Conservation (phyloP, 1,284 basidiomycete genomes). For the Ustilago esculenta region DNA sequence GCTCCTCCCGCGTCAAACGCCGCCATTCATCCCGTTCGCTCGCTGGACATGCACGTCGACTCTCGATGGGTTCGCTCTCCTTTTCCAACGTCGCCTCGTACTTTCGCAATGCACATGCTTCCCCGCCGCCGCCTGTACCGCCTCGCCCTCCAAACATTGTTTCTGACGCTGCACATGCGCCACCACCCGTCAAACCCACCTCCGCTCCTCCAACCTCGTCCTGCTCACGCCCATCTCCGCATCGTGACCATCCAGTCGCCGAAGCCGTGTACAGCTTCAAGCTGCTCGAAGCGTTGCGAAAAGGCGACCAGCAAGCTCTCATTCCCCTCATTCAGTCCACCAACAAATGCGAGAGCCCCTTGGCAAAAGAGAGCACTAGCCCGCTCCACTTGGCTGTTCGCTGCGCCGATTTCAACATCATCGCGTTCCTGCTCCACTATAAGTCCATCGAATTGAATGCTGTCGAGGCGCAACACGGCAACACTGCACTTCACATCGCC, state of each 20-base stretch:
- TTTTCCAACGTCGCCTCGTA: too few relatives aligned
- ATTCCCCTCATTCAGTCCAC: slow-evolving; percentile 61
- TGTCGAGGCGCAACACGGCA: slow-evolving; percentile 69
- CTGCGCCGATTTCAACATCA: slow-evolving; percentile 73
- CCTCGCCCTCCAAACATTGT: too few relatives aligned
- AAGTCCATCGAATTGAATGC: slow-evolving; percentile 70
- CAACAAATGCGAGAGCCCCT: slow-evolving; percentile 7
- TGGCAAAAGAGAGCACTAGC: slow-evolving; percentile 65
- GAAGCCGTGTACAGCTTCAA: slow-evolving; percentile 73
- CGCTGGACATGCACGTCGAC: too few relatives aligned
- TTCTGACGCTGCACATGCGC: too few relatives aligned
- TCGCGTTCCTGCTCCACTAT: slow-evolving; percentile 77
- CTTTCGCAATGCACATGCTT: too few relatives aligned
- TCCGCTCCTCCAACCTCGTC: too few relatives aligned
- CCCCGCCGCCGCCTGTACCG: too few relatives aligned
- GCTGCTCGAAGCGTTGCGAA: slow-evolving; percentile 77
- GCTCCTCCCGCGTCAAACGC: too few relatives aligned
- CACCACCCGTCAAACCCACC: too few relatives aligned
- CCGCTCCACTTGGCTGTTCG: slow-evolving; percentile 86
- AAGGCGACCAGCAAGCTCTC: slow-evolving; percentile 49
- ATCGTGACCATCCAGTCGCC: slow-evolving; percentile 22
- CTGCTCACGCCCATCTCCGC: neutral
- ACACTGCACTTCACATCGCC: slow-evolving; percentile 87
- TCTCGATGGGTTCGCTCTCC: too few relatives aligned
- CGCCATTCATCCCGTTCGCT: too few relatives aligned